A percentile compares a stretch with the other conserved stretches of the same genome.
Conservation (phyloP, 108 stramenopile species). For the Epithemia pelagica region DNA sequence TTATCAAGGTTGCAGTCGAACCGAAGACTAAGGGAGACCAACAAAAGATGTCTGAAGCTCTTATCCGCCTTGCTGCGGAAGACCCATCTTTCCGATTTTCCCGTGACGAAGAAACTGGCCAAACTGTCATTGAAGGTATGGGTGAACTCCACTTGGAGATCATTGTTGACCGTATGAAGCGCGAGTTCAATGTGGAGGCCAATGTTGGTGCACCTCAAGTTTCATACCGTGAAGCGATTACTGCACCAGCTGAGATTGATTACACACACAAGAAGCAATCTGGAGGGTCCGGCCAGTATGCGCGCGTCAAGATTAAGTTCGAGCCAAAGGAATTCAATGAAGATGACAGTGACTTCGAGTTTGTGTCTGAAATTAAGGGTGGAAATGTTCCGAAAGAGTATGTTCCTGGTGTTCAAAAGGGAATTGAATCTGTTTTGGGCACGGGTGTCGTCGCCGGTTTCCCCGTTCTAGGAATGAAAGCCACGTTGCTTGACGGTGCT, state of each 20-base stretch:
- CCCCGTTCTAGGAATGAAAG: slow-evolving; percentile 96
- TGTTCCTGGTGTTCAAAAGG: slow-evolving; percentile 97
- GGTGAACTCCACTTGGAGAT: slow-evolving; percentile 99
- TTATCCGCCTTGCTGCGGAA: slow-evolving; percentile 91
- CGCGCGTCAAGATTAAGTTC: slow-evolving; percentile 91
- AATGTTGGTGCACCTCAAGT: slow-evolving; percentile 89
- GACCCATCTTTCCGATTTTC: slow-evolving; percentile 96
- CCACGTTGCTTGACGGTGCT: slow-evolving; percentile 79
- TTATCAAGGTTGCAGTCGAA: slow-evolving; percentile 97
- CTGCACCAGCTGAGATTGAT: slow-evolving; percentile 84
- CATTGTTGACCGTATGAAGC: slow-evolving; percentile 98
- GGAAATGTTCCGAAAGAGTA: slow-evolving; percentile 96
- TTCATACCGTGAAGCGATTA: slow-evolving; percentile 98
- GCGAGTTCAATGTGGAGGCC: slow-evolving; percentile 96
- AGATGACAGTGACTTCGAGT: slow-evolving; percentile 92
- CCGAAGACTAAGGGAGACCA: slow-evolving; percentile 91
- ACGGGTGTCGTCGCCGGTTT: slow-evolving; percentile 91
- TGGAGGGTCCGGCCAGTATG: slow-evolving; percentile 97
- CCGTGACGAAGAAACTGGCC: slow-evolving; percentile 95
- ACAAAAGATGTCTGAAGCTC: slow-evolving; percentile 93
- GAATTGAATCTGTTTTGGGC: slow-evolving; percentile 92
- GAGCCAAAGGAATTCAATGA: slow-evolving; percentile 86
- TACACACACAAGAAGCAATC: slow-evolving; percentile 99
- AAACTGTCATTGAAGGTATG: slow-evolving; percentile 99
- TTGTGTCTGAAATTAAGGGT: slow-evolving; percentile 94